Evolutionary conservation across 2,329 filamentous ascomycete genomes (phyloP).

Genomic region (Fusarium sororula): DNA sequence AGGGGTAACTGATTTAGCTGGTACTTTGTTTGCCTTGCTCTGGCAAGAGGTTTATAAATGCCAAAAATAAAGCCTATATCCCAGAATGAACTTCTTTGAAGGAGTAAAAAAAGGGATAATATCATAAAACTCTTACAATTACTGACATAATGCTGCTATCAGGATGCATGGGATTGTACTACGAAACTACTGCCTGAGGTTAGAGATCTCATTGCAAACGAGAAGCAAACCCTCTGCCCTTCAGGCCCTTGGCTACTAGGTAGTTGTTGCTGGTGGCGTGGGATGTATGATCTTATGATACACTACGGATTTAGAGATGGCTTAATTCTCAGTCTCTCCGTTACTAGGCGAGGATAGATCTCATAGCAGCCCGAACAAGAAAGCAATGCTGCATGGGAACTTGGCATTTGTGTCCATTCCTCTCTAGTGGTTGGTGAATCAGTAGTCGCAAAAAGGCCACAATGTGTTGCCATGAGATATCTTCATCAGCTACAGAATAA

Average conservation of each 20-base stretch:
- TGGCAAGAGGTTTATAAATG: neutral
- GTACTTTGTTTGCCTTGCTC: neutral
- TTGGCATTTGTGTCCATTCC: neutral
- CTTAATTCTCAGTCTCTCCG: neutral
- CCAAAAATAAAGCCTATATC: neutral
- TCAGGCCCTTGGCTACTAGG: neutral
- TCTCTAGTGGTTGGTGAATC: no score
- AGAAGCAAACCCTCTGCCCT: neutral
- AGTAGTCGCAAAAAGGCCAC: neutral
- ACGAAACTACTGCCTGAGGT: neutral
- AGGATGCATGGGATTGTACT: neutral
- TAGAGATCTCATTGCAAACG: neutral
- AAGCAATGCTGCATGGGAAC: neutral
- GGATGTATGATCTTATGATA: neutral
- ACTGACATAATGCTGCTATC: neutral
- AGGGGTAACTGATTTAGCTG: constrained; percentile 26
- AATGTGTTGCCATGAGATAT: neutral
- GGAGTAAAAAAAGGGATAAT: neutral
- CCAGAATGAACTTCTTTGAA: neutral
- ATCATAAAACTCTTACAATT: neutral
- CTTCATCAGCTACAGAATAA: neutral
- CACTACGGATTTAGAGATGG: neutral
- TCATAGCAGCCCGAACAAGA: neutral
- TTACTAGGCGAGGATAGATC: no score
- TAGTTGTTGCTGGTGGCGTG: neutral